These are phyloP conservation scores for Trapa incisa DNA, from an alignment of 345 rosid species.

Conservation along the genomic window DNA sequence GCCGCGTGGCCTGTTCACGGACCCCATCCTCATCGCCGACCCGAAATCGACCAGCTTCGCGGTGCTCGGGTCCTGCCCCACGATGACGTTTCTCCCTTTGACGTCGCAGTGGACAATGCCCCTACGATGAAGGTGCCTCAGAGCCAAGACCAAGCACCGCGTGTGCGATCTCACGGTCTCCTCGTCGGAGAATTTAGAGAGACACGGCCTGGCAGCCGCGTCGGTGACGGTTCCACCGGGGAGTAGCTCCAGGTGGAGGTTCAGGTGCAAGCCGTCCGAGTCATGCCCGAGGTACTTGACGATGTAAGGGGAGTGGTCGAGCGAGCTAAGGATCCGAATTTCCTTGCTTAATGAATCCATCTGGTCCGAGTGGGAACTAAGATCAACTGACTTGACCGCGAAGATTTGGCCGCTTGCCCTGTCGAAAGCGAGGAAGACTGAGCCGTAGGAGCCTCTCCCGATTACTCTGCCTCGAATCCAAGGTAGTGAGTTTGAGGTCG, in stretches of 20 bases:
- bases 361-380: slow-evolving; percentile 21
- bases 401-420: slow-evolving; percentile 30
- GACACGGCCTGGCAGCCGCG: slow-evolving; percentile 9
- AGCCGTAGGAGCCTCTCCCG: slow-evolving; percentile 53
- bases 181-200: slow-evolving; percentile 9
- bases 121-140: slow-evolving; percentile 36
- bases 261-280: slow-evolving; percentile 28
- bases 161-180: slow-evolving; percentile 27
- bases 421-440: slow-evolving; percentile 31
- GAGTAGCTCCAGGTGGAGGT: slow-evolving; percentile 55
- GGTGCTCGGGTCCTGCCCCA: slow-evolving; percentile 17
- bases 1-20: slow-evolving; percentile 41
- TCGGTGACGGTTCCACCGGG: slow-evolving; percentile 53
- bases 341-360: slow-evolving; percentile 44
- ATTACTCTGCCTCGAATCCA: slow-evolving; percentile 33
- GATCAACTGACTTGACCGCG: slow-evolving; percentile 51
- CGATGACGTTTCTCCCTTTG: slow-evolving; percentile 50
- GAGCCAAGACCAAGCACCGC: slow-evolving; percentile 47
- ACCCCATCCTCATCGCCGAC: slow-evolving; percentile 24
- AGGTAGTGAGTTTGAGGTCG: background rate
- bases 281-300: slow-evolving; percentile 46
- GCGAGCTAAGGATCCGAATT: slow-evolving; percentile 35
- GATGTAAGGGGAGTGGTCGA: slow-evolving; percentile 28
- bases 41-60: slow-evolving; percentile 78
- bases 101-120: slow-evolving; percentile 77